A percentile compares a stretch with the other conserved stretches of the same genome.
Evolutionary conservation across 148 eudicot genomes (phyloP).

Genomic region (Salicornia ramosissima): DNA sequence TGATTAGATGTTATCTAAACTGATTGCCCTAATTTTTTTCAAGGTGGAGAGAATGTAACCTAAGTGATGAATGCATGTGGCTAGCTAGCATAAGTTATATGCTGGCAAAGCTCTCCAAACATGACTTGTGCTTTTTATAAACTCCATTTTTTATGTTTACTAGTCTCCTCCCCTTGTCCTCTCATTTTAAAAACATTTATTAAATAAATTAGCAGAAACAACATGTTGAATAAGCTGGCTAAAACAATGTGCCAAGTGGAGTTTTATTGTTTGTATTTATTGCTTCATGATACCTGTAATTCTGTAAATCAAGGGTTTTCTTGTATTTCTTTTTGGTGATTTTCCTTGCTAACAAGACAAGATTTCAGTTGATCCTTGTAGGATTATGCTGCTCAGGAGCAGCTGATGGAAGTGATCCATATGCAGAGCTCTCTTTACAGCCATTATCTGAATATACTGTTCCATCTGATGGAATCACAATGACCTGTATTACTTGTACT

Average conservation of each 20-base stretch:
- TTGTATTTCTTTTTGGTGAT: not conserved
- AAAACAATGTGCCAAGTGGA: not conserved
- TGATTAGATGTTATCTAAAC: too few relatives aligned
- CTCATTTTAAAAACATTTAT: not conserved
- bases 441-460: conserved; percentile 80
- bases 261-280: not conserved
- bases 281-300: not conserved
- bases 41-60: too few relatives aligned
- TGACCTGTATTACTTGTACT: conserved; percentile 86
- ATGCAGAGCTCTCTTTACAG: conserved; percentile 87
- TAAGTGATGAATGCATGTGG: too few relatives aligned
- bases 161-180: not conserved
- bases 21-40: too few relatives aligned
- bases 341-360: conserved; percentile 26
- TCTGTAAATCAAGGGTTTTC: not conserved
- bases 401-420: conserved; percentile 86
- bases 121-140: not conserved
- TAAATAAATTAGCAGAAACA: not conserved
- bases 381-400: conserved; percentile 93
- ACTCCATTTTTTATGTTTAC: too few relatives aligned
- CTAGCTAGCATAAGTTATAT: too few relatives aligned
- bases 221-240: not conserved
- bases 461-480: conserved; percentile 92
- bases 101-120: too few relatives aligned
- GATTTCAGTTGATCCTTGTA: conserved; percentile 74